These are phyloP conservation scores for Fonsecaea monophora DNA, from an alignment of 2,329 filamentous ascomycete genomes.

Conservation along the genomic window DNA sequence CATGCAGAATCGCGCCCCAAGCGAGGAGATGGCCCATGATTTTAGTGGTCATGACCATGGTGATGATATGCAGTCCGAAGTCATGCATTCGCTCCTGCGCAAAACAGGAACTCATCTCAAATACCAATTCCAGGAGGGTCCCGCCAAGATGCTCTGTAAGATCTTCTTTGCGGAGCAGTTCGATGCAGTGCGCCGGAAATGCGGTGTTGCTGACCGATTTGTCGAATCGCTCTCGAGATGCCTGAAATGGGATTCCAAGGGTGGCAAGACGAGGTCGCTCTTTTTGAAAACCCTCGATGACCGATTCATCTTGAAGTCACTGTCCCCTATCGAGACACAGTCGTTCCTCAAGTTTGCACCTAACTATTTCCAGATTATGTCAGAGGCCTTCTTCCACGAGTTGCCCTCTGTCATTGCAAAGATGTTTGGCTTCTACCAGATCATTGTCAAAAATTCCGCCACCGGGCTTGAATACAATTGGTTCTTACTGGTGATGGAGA, in stretches of 20 bases:
- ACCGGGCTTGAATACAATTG: slow-evolving; percentile 94
- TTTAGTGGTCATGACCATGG: slow-evolving; percentile 31
- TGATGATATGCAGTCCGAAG: slow-evolving; percentile 67
- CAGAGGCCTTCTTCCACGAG: slow-evolving; percentile 92
- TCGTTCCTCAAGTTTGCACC: slow-evolving; percentile 95
- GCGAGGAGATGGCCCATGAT: slow-evolving; percentile 47
- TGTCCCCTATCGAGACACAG: slow-evolving; percentile 88
- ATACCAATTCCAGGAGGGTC: slow-evolving; percentile 91
- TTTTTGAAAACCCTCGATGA: slow-evolving; percentile 97
- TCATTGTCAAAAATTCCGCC: slow-evolving; percentile 92
- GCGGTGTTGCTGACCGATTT: slow-evolving; percentile 89
- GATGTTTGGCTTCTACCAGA: slow-evolving; percentile 98
- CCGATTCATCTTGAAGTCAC: slow-evolving; percentile 87
- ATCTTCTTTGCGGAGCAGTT: slow-evolving; percentile 99
- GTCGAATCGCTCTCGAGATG: slow-evolving; percentile 94
- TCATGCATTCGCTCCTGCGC: slow-evolving; percentile 84
- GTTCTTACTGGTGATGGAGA: slow-evolving; percentile 95
- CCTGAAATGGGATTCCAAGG: slow-evolving; percentile 97
- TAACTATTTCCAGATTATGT: slow-evolving; percentile 97
- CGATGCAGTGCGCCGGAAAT: slow-evolving; percentile 90
- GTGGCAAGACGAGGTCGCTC: slow-evolving; percentile 95
- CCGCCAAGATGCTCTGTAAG: slow-evolving; percentile 96
- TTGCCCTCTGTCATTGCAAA: slow-evolving; percentile 97
- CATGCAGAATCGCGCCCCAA: slow-evolving; percentile 44
- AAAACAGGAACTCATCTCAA: slow-evolving; percentile 91